phyloP scores from a whole-genome alignment of 164 flowering plant species.

The Nymphaea colorata region DNA sequence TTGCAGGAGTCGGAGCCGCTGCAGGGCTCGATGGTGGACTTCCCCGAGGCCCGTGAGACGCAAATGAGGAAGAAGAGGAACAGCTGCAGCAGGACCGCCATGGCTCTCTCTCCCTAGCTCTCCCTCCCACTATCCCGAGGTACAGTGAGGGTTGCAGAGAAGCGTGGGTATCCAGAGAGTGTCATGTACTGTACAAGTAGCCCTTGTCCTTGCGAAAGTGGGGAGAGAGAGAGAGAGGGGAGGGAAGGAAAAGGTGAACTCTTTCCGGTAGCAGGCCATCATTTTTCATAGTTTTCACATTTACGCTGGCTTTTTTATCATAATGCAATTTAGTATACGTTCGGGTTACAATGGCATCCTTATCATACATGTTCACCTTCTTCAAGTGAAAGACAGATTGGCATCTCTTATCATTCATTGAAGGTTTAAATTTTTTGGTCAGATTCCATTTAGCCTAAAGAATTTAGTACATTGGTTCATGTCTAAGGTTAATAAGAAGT shows the following conservation, averaged over 20 bases:
- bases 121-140: background rate
- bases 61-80: conserved; percentile 1
- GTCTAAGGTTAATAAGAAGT: no score
- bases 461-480: no score
- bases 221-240: conserved; percentile 4
- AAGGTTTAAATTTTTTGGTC: no score
- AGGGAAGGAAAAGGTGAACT: conserved; percentile 5
- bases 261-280: no score
- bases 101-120: background rate
- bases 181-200: background rate
- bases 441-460: no score
- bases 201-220: background rate
- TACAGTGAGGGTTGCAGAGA: conserved; percentile 3
- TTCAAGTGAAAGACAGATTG: no score
- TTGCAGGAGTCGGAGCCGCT: conserved; percentile 63
- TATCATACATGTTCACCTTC: no score
- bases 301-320: no score
- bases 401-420: no score
- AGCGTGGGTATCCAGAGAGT: conserved; percentile 3
- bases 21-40: conserved; percentile 98
- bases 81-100: background rate
- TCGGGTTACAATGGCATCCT: no score
- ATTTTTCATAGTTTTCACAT: no score
- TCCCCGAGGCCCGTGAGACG: conserved; percentile 13
- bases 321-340: no score